Conservation (phyloP, 2,329 filamentous ascomycete genomes). For the Hymenoscyphus infarciens region DNA sequence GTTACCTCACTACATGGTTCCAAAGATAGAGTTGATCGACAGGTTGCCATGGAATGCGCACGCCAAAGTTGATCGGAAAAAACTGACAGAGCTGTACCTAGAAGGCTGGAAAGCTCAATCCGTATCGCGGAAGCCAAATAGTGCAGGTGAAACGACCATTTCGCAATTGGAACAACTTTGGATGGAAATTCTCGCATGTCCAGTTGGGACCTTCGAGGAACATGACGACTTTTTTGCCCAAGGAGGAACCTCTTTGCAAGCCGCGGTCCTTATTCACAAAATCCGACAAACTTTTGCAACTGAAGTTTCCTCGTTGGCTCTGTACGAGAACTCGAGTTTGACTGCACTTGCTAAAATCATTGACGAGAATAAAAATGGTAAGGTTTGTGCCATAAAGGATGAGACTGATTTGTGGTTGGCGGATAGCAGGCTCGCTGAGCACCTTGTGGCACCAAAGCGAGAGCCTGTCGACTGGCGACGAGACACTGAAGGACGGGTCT, state of each 20-base stretch:
- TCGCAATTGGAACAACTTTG: neutral
- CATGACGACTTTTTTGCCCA: conserved; percentile 6
- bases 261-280: neutral
- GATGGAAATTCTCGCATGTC: conserved; percentile 1
- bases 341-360: neutral
- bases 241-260: conserved; percentile 3
- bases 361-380: neutral
- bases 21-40: conserved; percentile 1
- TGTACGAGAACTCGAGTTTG: conserved; percentile 5
- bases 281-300: neutral
- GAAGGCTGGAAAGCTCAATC: neutral
- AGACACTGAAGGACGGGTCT: conserved; percentile 3
- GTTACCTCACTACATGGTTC: conserved; percentile 4
- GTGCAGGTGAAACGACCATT: neutral
- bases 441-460: neutral
- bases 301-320: neutral
- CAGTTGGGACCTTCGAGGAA: neutral
- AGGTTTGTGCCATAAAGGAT: neutral
- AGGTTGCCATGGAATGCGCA: neutral
- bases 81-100: neutral
- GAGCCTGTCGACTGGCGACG: conserved; percentile 4
- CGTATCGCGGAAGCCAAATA: neutral
- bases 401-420: neutral
- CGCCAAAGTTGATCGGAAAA: conserved; percentile 6
- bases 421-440: conserved; percentile 1